These are phyloP conservation scores for Starmerella sirachaensis DNA, from an alignment of 805 yeast species.

Conservation along the genomic window DNA sequence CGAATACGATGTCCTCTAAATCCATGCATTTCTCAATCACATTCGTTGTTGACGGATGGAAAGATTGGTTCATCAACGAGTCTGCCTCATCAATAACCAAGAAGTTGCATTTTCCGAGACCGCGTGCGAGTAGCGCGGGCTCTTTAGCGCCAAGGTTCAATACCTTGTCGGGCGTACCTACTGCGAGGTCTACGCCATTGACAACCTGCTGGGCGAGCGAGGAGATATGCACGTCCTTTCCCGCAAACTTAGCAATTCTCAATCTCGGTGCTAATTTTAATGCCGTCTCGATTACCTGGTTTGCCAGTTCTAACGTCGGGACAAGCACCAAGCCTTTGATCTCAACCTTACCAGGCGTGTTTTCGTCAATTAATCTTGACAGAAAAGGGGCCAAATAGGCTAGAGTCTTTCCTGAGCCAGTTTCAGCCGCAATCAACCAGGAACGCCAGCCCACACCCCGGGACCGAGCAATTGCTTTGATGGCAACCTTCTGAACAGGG, in stretches of 20 bases:
- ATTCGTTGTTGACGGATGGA: slow-evolving; percentile 51
- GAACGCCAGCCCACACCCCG: slow-evolving; percentile 33
- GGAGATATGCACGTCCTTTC: slow-evolving; percentile 11
- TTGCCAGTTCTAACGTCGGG: slow-evolving; percentile 82
- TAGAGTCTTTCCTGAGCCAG: slow-evolving; percentile 95
- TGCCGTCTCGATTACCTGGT: slow-evolving; percentile 51
- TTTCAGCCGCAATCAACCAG: slow-evolving; percentile 84
- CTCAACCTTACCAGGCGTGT: slow-evolving; percentile 18
- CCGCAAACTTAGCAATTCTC: slow-evolving; percentile 13
- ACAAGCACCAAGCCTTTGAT: slow-evolving; percentile 66
- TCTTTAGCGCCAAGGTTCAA: slow-evolving; percentile 29
- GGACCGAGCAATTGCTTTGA: slow-evolving; percentile 41
- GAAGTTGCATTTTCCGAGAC: slow-evolving; percentile 39
- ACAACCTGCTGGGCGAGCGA: slow-evolving; percentile 20
- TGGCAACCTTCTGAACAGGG: slow-evolving; percentile 71
- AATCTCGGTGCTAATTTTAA: slow-evolving; percentile 17
- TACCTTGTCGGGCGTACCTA: slow-evolving; percentile 77
- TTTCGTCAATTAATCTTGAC: slow-evolving; percentile 42
- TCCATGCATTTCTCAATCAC: slow-evolving; percentile 42
- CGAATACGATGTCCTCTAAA: slow-evolving; percentile 54
- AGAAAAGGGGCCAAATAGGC: slow-evolving; percentile 72
- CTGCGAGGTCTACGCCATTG: slow-evolving; percentile 58
- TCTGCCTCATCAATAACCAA: slow-evolving; percentile 90
- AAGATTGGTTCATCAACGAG: slow-evolving; percentile 73
- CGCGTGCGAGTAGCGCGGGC: slow-evolving; percentile 22